phyloP scores from a whole-genome alignment of 495 filamentous ascomycete genomes.

The Lophiotrema nucula region DNA sequence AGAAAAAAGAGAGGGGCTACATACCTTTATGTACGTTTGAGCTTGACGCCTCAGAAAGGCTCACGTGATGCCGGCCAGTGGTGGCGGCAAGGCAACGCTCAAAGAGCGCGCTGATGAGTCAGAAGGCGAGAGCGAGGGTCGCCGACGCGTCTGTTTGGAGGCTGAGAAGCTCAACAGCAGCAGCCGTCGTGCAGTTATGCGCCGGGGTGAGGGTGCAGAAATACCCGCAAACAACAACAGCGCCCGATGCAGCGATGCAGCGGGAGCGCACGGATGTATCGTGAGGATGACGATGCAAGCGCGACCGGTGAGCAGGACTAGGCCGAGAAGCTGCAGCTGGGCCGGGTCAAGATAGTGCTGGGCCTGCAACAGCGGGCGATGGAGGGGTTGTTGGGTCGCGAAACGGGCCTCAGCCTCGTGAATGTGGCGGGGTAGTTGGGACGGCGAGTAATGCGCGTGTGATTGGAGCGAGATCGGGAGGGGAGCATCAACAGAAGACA shows the following conservation, averaged over 20 bases:
- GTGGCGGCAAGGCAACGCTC: conserved; percentile 17
- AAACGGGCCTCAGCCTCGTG: too few species aligned
- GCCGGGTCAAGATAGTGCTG: too few species aligned
- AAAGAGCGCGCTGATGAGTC: conserved; percentile 22
- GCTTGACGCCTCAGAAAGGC: conserved; percentile 16
- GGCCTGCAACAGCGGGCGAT: too few species aligned
- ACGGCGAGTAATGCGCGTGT: too few species aligned
- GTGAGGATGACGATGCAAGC: background rate
- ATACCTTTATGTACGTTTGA: conserved; percentile 12
- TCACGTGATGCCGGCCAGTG: conserved; percentile 28
- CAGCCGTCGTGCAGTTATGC: background rate
- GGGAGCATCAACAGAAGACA: too few species aligned
- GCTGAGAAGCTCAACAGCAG: background rate
- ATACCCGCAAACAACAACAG: background rate
- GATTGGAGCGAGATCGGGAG: too few species aligned
- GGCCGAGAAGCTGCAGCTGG: too few species aligned
- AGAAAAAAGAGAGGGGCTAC: conserved; percentile 2
- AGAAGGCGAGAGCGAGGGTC: conserved; percentile 1
- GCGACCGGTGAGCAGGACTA: too few species aligned
- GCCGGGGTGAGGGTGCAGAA: background rate
- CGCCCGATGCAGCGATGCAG: too few species aligned
- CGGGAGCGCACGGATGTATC: background rate
- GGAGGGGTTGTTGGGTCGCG: too few species aligned
- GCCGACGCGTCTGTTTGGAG: conserved; percentile 18
- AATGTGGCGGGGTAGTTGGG: too few species aligned